Conservation (phyloP, 108 stramenopile genomes). For the Schizochytrium sp. region DNA sequence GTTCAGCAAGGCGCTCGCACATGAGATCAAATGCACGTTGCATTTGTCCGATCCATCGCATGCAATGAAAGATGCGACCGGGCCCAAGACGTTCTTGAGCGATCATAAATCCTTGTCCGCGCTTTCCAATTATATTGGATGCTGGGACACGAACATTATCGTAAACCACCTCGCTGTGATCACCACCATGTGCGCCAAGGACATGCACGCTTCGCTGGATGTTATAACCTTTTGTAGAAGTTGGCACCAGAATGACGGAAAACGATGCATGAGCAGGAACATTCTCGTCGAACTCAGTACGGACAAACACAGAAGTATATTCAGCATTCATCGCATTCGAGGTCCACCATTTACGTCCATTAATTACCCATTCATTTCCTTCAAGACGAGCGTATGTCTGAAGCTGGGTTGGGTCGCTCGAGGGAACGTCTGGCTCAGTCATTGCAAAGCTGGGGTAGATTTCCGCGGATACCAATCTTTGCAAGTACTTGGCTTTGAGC, state of each 20-base stretch:
- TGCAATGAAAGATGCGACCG: conserved; percentile 98
- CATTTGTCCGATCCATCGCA: conserved; percentile 87
- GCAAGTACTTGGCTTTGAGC: conserved; percentile 82
- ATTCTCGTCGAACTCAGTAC: conserved; percentile 39
- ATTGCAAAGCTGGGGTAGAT: conserved; percentile 91
- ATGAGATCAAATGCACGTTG: conserved; percentile 70
- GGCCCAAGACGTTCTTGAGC: conserved; percentile 94
- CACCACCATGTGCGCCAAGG: conserved; percentile 42
- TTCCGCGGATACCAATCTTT: conserved; percentile 83
- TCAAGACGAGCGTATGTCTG: conserved; percentile 50
- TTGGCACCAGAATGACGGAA: conserved; percentile 80
- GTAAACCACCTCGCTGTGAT: conserved; percentile 53
- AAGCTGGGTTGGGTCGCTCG: conserved; percentile 92
- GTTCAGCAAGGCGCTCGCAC: conserved; percentile 56
- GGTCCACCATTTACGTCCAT: conserved; percentile 73
- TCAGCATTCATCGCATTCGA: conserved; percentile 85
- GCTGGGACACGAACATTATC: conserved; percentile 66
- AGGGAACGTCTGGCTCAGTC: conserved; percentile 94
- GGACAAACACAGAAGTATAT: conserved; percentile 86
- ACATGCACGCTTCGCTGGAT: conserved; percentile 44
- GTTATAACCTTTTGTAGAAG: conserved; percentile 78
- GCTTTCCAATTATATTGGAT: conserved; percentile 78
- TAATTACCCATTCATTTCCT: conserved; percentile 50
- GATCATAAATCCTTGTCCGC: conserved; percentile 92
- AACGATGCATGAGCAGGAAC: conserved; percentile 20